Conservation (phyloP, 768 basidiomycete species). For the Pleurotus tuoliensis region DNA sequence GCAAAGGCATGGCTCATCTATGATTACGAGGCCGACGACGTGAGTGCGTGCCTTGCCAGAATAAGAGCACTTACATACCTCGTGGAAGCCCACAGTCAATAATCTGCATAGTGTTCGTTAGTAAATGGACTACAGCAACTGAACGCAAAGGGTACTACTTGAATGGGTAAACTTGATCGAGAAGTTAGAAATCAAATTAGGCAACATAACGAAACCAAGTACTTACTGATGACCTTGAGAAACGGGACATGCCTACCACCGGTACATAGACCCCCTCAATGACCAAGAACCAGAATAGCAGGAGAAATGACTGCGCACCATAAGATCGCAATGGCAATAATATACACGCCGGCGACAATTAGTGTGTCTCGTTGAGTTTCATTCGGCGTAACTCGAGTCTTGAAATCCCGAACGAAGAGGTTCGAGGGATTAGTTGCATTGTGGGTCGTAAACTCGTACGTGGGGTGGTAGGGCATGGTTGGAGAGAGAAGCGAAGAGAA, state of each 20-base stretch:
- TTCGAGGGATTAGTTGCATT: slow-evolving; percentile 12
- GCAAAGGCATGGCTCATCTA: slow-evolving; percentile 86
- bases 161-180: slow-evolving; percentile 76
- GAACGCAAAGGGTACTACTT: slow-evolving; percentile 53
- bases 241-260: slow-evolving; percentile 69
- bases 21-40: neutral
- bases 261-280: neutral
- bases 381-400: slow-evolving; percentile 54
- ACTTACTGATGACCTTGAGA: slow-evolving; percentile 70
- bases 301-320: slow-evolving; percentile 47
- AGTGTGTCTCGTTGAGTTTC: slow-evolving; percentile 71
- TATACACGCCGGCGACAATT: slow-evolving; percentile 75
- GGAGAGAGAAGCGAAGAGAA: neutral
- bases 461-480: slow-evolving; percentile 19
- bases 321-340: slow-evolving; percentile 72
- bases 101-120: slow-evolving; percentile 38
- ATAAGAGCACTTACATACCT: slow-evolving; percentile 39
- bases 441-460: slow-evolving; percentile 8
- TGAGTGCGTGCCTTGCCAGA: slow-evolving; percentile 2
- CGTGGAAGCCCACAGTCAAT: slow-evolving; percentile 86
- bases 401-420: slow-evolving; percentile 35
- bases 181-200: slow-evolving; percentile 4
- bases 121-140: neutral
- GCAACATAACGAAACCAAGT: neutral
- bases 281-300: neutral